A percentile compares a stretch with the other conserved stretches of the same genome.
phyloP scores from a whole-genome alignment of 331 rosid species.

The Malus hybrid region DNA sequence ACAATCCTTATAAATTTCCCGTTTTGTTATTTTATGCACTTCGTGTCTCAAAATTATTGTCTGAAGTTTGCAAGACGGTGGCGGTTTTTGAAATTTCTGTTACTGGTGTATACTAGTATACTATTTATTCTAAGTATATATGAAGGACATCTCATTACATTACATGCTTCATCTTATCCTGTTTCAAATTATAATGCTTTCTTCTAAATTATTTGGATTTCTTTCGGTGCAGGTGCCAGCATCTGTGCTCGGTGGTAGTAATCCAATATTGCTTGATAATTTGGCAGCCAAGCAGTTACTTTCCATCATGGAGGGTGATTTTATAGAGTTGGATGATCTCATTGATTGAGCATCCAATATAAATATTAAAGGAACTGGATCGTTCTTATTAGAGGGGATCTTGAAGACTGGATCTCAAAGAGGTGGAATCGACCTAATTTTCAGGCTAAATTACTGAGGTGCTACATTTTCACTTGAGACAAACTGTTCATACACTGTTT shows the following conservation, averaged over 20 bases:
- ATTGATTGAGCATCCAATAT: conserved; percentile 10
- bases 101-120: not conserved
- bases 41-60: not conserved
- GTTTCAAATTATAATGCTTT: not conserved
- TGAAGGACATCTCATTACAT: not conserved
- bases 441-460: conserved; percentile 20
- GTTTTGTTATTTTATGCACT: not conserved
- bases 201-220: not conserved
- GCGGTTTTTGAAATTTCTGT: not conserved
- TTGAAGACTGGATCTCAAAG: conserved; percentile 4
- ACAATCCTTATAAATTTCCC: not conserved
- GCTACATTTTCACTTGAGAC: not conserved
- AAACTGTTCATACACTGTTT: not conserved
- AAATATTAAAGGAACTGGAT: conserved; percentile 8
- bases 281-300: conserved; percentile 16
- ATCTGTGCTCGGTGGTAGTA: conserved; percentile 16
- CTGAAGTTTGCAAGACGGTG: not conserved
- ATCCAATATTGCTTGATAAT: conserved; percentile 15
- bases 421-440: conserved; percentile 15
- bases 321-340: conserved; percentile 62
- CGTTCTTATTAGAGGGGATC: not conserved
- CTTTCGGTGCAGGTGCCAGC: conserved; percentile 37
- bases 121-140: not conserved
- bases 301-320: conserved; percentile 49
- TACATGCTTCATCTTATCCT: not conserved